Evolutionary conservation across 2,329 filamentous ascomycete species (phyloP), one percentile per base, ranked within the genome.

Genomic region (Penicillium corylophilum): DNA sequence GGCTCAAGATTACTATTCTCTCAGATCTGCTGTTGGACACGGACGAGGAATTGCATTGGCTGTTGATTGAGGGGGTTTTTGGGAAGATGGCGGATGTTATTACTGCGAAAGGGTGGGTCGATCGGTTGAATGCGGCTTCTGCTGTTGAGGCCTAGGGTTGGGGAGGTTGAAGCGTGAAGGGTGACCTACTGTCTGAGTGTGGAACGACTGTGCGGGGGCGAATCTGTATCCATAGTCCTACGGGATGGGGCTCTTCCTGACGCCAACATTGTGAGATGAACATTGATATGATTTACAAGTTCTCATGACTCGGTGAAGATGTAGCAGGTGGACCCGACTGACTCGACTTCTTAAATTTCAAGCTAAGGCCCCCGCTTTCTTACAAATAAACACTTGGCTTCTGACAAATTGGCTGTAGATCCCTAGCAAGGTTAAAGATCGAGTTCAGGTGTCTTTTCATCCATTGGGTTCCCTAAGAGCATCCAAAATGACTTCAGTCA

Each of bases 11-110:
- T 39, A 66, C 62, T 5, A 64, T 74, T 8, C 45, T 74, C 38
- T 55, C 59, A 20, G 71, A 74, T 54, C 54, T 71, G 6, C 73
- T 71, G 47, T 55, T 70, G 54, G 72, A 74, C 55, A 43, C 44
- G 0, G 58, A 72, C 16, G 51, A 57, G 10, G 66, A 70, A n/a
- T 56, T 71, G 6, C 71, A 74, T 48, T 44, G 60, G 4, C 28
- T 72, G 4, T 23, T 74, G 44, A 60, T 73, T 49, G 55, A 66
- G 7, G 69, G 69, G 56, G 57, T 74, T 2, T 67, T 74, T 44
- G 33, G 53, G 10, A 62, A 57, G 46, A 69, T 70, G 55, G 61
- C 57, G 4, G 51, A 57, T 2, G 61, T 72, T 23, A 12, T 68
- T 16, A 58, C 54, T 42, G 57, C 63, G 1, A 52, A 57, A 20